A percentile compares a stretch with the other conserved stretches of the same genome.
Evolutionary conservation across 1,284 basidiomycete genomes (phyloP).

Genomic region (Neotropicomus parvogracilis): DNA sequence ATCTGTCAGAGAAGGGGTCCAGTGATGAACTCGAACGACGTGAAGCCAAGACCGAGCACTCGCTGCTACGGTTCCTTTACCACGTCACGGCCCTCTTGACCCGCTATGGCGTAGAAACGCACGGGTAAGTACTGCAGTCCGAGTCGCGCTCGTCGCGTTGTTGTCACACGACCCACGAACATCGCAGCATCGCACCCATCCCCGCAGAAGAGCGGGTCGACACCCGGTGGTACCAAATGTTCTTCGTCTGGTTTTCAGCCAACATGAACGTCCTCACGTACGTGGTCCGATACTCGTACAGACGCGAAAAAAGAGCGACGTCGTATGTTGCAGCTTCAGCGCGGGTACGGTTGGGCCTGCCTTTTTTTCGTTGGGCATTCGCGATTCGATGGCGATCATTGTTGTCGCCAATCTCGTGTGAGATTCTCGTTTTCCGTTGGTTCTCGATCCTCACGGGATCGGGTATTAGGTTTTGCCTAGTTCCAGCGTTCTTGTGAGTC

Average conservation of each 20-base stretch:
- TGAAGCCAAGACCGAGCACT: not conserved
- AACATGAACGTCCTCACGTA: constrained; percentile 59
- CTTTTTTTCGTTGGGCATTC: constrained; percentile 53
- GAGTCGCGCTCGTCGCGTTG: too few species aligned
- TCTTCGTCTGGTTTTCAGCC: constrained; percentile 63
- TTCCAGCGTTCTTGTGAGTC: constrained; percentile 56
- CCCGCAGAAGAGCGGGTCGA: constrained; percentile 46
- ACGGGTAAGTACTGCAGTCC: constrained; percentile 32
- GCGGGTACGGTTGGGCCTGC: constrained; percentile 59
- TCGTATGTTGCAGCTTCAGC: constrained; percentile 37
- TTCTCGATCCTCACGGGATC: not conserved
- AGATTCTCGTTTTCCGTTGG: constrained; percentile 18
- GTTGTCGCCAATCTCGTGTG: constrained; percentile 55
- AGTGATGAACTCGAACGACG: not conserved
- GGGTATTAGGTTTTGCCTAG: constrained; percentile 25
- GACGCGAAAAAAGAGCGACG: not conserved
- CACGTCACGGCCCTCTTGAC: constrained; percentile 19
- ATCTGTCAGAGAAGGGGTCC: constrained; percentile 4
- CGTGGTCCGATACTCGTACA: constrained; percentile 13
- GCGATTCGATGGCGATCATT: constrained; percentile 50
- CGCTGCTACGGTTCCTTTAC: constrained; percentile 16
- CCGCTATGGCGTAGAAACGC: constrained; percentile 36
- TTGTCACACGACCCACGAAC: too few species aligned
- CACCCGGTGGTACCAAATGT: constrained; percentile 56
- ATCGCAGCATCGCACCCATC: constrained; percentile 50